These are phyloP conservation scores for Hanseniaspora osmophila DNA, from an alignment of 805 yeast genomes.

Conservation along the genomic window DNA sequence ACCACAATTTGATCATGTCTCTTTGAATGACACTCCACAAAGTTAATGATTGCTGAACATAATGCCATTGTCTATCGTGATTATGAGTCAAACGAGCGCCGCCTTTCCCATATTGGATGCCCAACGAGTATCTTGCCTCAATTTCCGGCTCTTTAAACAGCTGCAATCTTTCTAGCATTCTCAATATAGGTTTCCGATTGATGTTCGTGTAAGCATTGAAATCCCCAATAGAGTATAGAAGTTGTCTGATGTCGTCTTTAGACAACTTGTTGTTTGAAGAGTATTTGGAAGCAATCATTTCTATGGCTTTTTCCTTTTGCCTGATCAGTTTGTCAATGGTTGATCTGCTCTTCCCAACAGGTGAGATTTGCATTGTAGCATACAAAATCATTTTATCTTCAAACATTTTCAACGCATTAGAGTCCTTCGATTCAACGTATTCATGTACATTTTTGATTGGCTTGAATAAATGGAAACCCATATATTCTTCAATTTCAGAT, in stretches of 20 bases:
- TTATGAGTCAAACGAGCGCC: conserved; percentile 66
- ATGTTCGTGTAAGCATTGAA: conserved; percentile 58
- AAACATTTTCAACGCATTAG: conserved; percentile 30
- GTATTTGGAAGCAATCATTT: conserved; percentile 38
- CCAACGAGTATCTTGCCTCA: conserved; percentile 32
- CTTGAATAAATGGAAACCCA: conserved; percentile 64
- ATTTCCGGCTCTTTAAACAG: conserved; percentile 32
- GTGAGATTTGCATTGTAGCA: conserved; percentile 56
- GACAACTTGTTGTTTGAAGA: conserved; percentile 23
- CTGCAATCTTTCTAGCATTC: conserved; percentile 42
- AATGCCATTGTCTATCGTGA: conserved; percentile 58
- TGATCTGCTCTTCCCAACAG: conserved; percentile 40
- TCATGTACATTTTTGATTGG: conserved; percentile 52
- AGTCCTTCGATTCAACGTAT: conserved; percentile 28
- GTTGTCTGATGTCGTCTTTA: conserved; percentile 51
- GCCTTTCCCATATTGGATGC: conserved; percentile 48
- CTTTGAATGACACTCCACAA: conserved; percentile 68
- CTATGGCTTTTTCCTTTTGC: conserved; percentile 57
- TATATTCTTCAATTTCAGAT: conserved; percentile 52
- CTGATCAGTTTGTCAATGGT: conserved; percentile 46
- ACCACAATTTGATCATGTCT: conserved; percentile 69
- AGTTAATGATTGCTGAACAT: conserved; percentile 60
- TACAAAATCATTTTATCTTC: conserved; percentile 43
- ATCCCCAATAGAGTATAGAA: conserved; percentile 66
- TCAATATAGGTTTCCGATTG: conserved; percentile 51